Evolutionary conservation across 2,329 filamentous ascomycete genomes (phyloP).

Genomic region (Xylaria hypoxylon): DNA sequence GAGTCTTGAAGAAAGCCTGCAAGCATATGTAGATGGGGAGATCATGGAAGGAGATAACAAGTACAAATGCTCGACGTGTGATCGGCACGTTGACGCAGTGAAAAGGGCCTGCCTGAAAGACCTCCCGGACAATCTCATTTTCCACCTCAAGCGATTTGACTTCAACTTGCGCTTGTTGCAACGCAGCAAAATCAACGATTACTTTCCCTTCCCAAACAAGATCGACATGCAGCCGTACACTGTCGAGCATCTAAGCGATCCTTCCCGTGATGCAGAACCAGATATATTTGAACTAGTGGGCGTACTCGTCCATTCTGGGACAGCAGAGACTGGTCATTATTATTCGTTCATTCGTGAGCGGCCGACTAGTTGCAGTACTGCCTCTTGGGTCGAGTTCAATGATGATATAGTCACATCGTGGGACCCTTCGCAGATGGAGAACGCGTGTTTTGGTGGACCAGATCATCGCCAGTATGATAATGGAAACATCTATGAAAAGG

Average conservation of each 20-base stretch:
- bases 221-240: constrained; percentile 94
- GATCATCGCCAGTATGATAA: constrained; percentile 66
- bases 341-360: constrained; percentile 94
- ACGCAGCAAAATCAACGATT: constrained; percentile 94
- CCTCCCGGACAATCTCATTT: constrained; percentile 92
- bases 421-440: constrained; percentile 78
- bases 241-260: constrained; percentile 81
- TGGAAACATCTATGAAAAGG: constrained; percentile 70
- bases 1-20: constrained; percentile 84
- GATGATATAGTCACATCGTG: constrained; percentile 85
- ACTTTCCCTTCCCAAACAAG: constrained; percentile 84
- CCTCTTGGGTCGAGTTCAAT: constrained; percentile 91
- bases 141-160: constrained; percentile 90
- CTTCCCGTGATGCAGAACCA: constrained; percentile 64
- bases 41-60: constrained; percentile 98
- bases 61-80: constrained; percentile 94
- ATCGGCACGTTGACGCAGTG: constrained; percentile 89
- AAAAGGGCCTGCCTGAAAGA: constrained; percentile 93
- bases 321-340: constrained; percentile 94
- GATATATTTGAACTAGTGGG: constrained; percentile 96
- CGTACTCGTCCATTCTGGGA: constrained; percentile 91
- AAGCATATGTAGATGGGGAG: constrained; percentile 96
- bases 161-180: constrained; percentile 82
- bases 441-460: constrained; percentile 81
- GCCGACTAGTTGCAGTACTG: constrained; percentile 61